These are phyloP conservation scores for Sporobolomyces pararoseus DNA, from an alignment of 768 basidiomycete genomes.

Conservation along the genomic window DNA sequence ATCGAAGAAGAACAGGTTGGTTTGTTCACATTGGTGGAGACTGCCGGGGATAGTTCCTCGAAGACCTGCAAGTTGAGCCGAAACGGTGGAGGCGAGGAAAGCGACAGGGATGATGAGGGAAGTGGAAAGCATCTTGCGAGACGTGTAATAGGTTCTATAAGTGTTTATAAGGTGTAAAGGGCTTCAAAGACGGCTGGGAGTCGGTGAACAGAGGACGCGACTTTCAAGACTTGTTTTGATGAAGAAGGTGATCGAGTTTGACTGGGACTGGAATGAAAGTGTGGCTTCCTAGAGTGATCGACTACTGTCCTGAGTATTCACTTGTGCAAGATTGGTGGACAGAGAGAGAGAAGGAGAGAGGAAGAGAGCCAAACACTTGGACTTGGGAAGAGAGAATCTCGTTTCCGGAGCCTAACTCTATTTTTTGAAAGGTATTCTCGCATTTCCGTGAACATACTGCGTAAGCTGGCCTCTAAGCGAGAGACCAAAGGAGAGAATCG, in stretches of 20 bases:
- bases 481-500: no score
- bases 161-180: neutral
- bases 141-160: neutral
- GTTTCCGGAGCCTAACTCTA: no score
- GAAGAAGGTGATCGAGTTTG: no score
- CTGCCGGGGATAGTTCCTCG: constrained; percentile 20
- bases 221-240: neutral
- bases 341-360: no score
- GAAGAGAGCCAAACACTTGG: neutral
- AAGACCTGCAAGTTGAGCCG: constrained; percentile 7
- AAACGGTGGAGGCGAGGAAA: constrained; percentile 3
- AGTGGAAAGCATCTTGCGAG: constrained; percentile 8
- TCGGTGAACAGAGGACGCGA: neutral
- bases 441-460: no score
- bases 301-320: no score
- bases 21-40: constrained; percentile 33
- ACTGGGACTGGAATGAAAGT: no score
- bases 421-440: no score
- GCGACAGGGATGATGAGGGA: neutral
- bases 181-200: no score
- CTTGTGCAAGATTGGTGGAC: no score
- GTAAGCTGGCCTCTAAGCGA: no score
- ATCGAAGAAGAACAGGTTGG: constrained; percentile 42
- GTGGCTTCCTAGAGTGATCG: no score
- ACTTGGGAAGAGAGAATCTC: neutral